Evolutionary conservation across 805 yeast species (phyloP).

Genomic region (Hanseniaspora taiwanica): DNA sequence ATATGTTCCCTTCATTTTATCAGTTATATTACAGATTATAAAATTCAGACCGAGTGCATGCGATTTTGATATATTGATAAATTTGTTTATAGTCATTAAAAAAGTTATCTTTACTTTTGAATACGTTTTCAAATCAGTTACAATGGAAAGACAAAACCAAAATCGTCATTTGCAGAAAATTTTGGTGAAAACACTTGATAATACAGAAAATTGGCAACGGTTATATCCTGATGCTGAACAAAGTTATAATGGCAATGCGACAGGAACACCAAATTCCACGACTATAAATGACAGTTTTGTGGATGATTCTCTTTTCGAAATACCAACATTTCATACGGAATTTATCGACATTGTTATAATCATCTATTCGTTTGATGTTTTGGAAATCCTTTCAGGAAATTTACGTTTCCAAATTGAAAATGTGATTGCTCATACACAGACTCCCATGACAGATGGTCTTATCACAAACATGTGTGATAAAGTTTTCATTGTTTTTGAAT

Average conservation of each 20-base stretch:
- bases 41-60: slow-evolving; percentile 54
- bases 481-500: no score
- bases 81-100: slow-evolving; percentile 11
- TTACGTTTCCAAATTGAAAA: slow-evolving; percentile 8
- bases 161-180: slow-evolving; percentile 2
- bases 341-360: slow-evolving; percentile 38
- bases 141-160: slow-evolving; percentile 2
- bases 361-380: slow-evolving; percentile 39
- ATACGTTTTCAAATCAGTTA: slow-evolving; percentile 3
- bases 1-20: slow-evolving; percentile 43
- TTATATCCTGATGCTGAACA: slow-evolving; percentile 3
- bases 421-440: background rate
- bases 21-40: slow-evolving; percentile 41
- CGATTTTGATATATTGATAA: slow-evolving; percentile 24
- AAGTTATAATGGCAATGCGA: background rate
- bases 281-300: background rate
- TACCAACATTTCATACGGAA: slow-evolving; percentile 30
- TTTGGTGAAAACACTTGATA: background rate
- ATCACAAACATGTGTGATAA: no score
- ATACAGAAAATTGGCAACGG: background rate
- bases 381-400: slow-evolving; percentile 32
- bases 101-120: slow-evolving; percentile 2
- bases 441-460: background rate
- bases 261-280: background rate
- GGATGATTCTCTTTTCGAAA: slow-evolving; percentile 4